Conservation (phyloP, 2,329 filamentous ascomycete genomes). For the Pestalotiopsis sp. region DNA sequence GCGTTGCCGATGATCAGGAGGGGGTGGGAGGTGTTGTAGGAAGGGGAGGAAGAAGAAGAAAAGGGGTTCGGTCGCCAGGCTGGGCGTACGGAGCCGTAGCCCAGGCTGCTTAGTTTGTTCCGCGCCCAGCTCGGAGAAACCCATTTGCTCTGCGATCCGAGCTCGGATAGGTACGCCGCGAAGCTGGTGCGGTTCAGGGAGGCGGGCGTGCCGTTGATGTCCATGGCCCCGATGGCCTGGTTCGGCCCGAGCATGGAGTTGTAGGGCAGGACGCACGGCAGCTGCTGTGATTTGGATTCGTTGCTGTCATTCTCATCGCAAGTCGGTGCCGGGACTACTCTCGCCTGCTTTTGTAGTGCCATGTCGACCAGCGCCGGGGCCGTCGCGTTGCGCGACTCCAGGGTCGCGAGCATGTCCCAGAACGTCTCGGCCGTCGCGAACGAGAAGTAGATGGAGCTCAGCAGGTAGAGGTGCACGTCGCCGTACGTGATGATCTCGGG, state of each 20-base stretch:
- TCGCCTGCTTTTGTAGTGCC: neutral
- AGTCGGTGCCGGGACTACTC: neutral
- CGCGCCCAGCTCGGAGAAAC: slow-evolving; percentile 3
- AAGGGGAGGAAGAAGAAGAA: neutral
- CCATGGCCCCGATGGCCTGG: slow-evolving; percentile 8
- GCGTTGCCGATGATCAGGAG: slow-evolving; percentile 11
- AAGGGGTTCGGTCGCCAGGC: neutral
- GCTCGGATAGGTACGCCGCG: neutral
- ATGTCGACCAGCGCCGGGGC: neutral
- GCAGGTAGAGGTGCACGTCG: slow-evolving; percentile 21
- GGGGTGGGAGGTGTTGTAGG: neutral
- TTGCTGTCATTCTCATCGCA: neutral
- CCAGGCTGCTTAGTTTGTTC: slow-evolving; percentile 1
- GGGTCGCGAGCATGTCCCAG: neutral
- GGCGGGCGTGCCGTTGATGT: neutral
- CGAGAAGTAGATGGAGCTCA: slow-evolving; percentile 3
- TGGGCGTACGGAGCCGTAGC: neutral
- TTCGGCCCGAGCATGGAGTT: slow-evolving; percentile 7
- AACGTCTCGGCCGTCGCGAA: slow-evolving; percentile 2
- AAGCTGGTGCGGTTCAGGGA: neutral
- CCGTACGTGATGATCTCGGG: slow-evolving; percentile 26
- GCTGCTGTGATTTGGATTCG: no score
- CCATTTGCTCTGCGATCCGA: neutral
- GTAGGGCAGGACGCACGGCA: neutral
- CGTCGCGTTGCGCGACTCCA: neutral